A percentile compares a stretch with the other conserved stretches of the same genome.
phyloP scores from a whole-genome alignment of 768 basidiomycete species.

The Lentinula raphanica region DNA sequence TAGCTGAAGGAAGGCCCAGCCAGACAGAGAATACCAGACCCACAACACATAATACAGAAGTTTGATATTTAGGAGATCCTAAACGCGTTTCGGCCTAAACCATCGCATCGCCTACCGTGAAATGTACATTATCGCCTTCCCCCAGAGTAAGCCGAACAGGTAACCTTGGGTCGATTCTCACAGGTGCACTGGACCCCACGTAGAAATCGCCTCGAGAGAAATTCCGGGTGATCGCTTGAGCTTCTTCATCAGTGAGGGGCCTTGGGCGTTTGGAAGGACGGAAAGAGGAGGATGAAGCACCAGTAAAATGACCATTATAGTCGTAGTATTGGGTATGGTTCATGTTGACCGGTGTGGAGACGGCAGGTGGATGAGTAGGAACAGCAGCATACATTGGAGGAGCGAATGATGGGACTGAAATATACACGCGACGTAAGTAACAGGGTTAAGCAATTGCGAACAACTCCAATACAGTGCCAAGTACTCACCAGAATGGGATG shows the following conservation, averaged over 20 bases:
- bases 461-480: constrained; percentile 9
- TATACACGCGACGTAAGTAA: too few relatives aligned
- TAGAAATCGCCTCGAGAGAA: constrained; percentile 80
- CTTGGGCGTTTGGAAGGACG: constrained; percentile 78
- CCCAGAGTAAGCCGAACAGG: constrained; percentile 76
- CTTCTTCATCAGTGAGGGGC: constrained; percentile 76
- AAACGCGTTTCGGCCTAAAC: constrained; percentile 18
- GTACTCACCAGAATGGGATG: constrained; percentile 9
- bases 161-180: constrained; percentile 73
- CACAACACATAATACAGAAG: not conserved
- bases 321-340: constrained; percentile 73
- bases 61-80: too few relatives aligned
- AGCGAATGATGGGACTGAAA: constrained; percentile 32
- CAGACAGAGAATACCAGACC: not conserved
- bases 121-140: constrained; percentile 79
- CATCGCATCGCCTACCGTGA: constrained; percentile 47
- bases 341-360: constrained; percentile 34
- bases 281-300: constrained; percentile 70
- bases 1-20: not conserved
- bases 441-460: too few relatives aligned
- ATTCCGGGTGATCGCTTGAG: constrained; percentile 78
- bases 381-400: constrained; percentile 48
- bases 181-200: constrained; percentile 74
- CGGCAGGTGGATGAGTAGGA: constrained; percentile 21
- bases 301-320: constrained; percentile 64